Percentiles rank a stretch among this genome's conserved stretches.
Conservation (phyloP, 1,284 basidiomycete species). For the Pseudozyma tsukubaensis region DNA sequence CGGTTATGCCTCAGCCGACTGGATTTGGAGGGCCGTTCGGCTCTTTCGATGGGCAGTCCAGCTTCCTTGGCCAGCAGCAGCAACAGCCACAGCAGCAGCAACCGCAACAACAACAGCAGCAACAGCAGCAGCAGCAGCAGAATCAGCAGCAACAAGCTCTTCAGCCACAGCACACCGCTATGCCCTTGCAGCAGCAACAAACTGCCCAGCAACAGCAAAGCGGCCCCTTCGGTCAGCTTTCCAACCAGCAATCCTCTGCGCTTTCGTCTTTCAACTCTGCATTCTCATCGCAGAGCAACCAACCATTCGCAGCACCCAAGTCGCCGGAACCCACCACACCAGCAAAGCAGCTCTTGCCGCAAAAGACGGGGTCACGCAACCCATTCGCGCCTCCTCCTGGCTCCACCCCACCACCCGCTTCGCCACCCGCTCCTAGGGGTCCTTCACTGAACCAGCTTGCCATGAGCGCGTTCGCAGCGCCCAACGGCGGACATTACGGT, state of each 20-base stretch:
- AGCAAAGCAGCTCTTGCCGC: constrained; percentile 77
- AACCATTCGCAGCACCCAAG: constrained; percentile 68
- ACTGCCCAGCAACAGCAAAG: constrained; percentile 25
- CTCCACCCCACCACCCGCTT: constrained; percentile 70
- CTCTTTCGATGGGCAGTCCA: constrained; percentile 32
- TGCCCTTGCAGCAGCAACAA: constrained; percentile 47
- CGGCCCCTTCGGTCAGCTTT: constrained; percentile 13
- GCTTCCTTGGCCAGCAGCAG: constrained; percentile 31
- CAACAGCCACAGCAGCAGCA: constrained; percentile 40
- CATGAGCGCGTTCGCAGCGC: constrained; percentile 70
- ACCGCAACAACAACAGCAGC: constrained; percentile 18
- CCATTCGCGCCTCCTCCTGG: constrained; percentile 83
- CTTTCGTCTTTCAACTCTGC: constrained; percentile 29
- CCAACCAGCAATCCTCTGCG: constrained; percentile 19
- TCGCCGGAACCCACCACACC: constrained; percentile 60
- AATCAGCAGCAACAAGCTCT: constrained; percentile 21
- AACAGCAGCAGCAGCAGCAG: constrained; percentile 33
- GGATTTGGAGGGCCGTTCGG: constrained; percentile 44
- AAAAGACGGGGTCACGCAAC: constrained; percentile 93
- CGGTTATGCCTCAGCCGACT: constrained; percentile 61
- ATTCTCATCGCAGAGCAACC: constrained; percentile 67
- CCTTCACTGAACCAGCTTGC: constrained; percentile 85
- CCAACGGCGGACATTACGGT: constrained; percentile 51
- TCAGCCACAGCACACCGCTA: constrained; percentile 44
- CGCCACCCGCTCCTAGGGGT: constrained; percentile 75